Evolutionary conservation across 23 red algal species (phyloP).

Genomic region (Pyropia haitanensis): DNA sequence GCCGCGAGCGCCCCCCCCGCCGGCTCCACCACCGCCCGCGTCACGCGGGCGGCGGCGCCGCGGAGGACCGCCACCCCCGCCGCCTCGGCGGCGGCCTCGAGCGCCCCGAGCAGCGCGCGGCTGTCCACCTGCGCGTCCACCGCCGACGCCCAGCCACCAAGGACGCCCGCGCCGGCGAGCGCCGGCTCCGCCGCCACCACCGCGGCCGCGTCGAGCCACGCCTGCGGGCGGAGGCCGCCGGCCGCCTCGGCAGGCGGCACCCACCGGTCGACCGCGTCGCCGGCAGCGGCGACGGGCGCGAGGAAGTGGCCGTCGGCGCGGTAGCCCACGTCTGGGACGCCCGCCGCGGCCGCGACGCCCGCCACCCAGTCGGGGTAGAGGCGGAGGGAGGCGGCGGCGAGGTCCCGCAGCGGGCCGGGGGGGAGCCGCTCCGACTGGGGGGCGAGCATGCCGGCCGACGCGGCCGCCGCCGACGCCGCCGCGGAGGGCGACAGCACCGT

Average conservation of each 20-base stretch:
- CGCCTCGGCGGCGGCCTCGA: conserved; percentile 52
- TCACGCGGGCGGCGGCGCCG: conserved; percentile 2
- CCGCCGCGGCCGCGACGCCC: conserved; percentile 9
- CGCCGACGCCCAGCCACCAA: conserved; percentile 40
- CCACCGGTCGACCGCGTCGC: conserved; percentile 13
- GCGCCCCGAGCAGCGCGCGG: conserved; percentile 31
- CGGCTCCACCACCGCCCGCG: conserved; percentile 3
- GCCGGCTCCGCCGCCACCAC: conserved; percentile 46
- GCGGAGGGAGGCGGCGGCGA: conserved; percentile 23
- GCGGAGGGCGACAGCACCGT: conserved; percentile 27
- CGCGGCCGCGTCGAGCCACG: conserved; percentile 14
- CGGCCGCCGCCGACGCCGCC: conserved; percentile 36
- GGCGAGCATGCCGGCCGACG: conserved; percentile 97
- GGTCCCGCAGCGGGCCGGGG: conserved; percentile 19
- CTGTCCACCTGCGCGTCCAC: conserved; percentile 80
- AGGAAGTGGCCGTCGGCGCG: conserved; percentile 42
- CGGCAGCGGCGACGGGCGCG: conserved; percentile 30
- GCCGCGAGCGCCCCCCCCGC: conserved; percentile 6
- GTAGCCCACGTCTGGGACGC: conserved; percentile 19
- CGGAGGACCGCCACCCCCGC: conserved; percentile 55
- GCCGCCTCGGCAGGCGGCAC: conserved; percentile 10
- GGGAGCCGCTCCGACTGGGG: conserved; percentile 53
- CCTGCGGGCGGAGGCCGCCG: not conserved
- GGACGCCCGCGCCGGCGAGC: conserved; percentile 25
- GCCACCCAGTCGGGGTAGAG: conserved; percentile 61